Evolutionary conservation across 2,329 filamentous ascomycete species (phyloP).

Genomic region (Grosmannia penicillata): DNA sequence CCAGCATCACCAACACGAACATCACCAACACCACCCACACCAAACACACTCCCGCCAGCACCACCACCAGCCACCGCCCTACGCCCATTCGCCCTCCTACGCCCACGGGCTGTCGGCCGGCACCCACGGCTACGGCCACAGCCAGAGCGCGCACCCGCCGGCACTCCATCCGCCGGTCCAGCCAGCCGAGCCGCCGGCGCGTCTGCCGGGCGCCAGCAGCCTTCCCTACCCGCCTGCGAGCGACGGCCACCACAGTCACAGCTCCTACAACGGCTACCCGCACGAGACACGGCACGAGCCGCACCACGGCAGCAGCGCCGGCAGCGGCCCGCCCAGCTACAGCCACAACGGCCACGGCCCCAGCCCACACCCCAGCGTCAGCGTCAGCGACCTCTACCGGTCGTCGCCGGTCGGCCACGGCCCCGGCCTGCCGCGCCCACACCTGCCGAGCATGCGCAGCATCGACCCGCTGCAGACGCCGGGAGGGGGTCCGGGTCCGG

Average conservation of each 20-base stretch:
- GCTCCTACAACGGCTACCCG: constrained; percentile 9
- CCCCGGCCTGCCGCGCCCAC: constrained; percentile 6
- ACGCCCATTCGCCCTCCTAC: too few relatives aligned
- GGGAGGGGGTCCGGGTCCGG: too few relatives aligned
- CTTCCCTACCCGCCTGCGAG: constrained; percentile 9
- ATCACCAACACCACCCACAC: constrained; percentile 2
- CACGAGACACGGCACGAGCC: neutral
- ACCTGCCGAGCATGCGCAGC: constrained; percentile 15
- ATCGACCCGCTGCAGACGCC: constrained; percentile 11
- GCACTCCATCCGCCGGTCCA: neutral
- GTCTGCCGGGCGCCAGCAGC: constrained; percentile 5
- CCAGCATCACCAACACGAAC: constrained; percentile 6
- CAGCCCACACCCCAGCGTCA: constrained; percentile 1
- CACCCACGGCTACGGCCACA: too few relatives aligned
- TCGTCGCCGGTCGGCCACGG: constrained; percentile 6
- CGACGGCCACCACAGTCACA: constrained; percentile 8
- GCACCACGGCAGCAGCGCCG: neutral
- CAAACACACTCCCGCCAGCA: neutral
- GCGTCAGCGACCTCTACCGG: constrained; percentile 11
- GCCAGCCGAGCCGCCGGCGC: constrained; percentile 4
- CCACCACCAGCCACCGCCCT: neutral
- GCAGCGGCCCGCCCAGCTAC: neutral
- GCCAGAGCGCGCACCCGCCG: neutral
- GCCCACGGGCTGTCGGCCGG: too few relatives aligned
- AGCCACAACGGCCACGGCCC: neutral